These are phyloP conservation scores for Oxalis stricta DNA, from an alignment of 441 rosid species.

Conservation along the genomic window DNA sequence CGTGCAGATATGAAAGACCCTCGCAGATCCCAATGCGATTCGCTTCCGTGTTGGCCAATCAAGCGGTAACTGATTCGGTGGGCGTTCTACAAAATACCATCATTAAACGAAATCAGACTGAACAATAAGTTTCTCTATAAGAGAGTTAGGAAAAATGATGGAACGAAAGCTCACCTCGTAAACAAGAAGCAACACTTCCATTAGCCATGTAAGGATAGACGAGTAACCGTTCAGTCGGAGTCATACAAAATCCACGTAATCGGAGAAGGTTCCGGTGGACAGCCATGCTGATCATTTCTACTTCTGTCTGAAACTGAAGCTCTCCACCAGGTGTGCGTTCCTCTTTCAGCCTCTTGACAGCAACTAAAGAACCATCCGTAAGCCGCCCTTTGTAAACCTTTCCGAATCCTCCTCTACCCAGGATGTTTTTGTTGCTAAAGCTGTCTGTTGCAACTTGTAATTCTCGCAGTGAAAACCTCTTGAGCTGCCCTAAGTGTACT, in stretches of 20 bases:
- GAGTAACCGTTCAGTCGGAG: conserved; percentile 77
- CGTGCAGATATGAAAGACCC: conserved; percentile 81
- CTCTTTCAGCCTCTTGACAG: conserved; percentile 80
- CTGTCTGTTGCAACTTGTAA: conserved; percentile 83
- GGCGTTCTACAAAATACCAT: conserved; percentile 50
- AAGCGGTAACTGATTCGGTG: conserved; percentile 61
- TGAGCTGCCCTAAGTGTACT: conserved; percentile 85
- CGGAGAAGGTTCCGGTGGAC: conserved; percentile 84
- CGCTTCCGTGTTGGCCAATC: conserved; percentile 68
- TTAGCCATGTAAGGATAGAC: conserved; percentile 97
- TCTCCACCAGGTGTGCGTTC: conserved; percentile 94
- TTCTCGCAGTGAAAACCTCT: conserved; percentile 77
- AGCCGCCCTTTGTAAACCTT: conserved; percentile 86
- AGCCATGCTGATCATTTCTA: conserved; percentile 96
- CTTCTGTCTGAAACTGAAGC: conserved; percentile 89
- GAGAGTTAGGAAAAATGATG: background rate
- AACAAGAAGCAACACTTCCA: conserved; percentile 94
- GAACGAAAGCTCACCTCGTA: conserved; percentile 48
- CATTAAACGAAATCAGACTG: conserved; percentile 1
- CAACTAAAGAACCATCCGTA: conserved; percentile 82
- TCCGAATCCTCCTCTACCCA: conserved; percentile 94
- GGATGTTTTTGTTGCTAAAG: conserved; percentile 76
- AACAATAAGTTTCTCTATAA: no score
- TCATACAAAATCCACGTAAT: conserved; percentile 86
- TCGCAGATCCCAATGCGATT: conserved; percentile 71